Evolutionary conservation across 257 asterid species (phyloP).

Genomic region (Solanum gandarillasii): DNA sequence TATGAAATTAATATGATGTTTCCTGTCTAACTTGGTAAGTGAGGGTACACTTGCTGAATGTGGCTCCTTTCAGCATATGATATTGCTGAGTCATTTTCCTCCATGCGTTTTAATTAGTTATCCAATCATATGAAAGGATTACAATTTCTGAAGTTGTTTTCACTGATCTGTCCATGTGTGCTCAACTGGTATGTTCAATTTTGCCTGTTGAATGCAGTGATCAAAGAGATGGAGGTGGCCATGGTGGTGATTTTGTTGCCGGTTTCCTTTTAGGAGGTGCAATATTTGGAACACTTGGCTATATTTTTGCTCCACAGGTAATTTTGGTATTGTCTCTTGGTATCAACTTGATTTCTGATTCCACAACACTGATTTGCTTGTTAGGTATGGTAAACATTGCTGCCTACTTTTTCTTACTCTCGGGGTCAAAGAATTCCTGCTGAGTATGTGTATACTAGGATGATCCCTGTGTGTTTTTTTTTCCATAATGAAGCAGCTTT

Average conservation of each 20-base stretch:
- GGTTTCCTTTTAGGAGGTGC: constrained; percentile 93
- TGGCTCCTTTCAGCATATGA: background rate
- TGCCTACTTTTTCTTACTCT: background rate
- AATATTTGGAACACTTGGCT: constrained; percentile 70
- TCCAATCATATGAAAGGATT: background rate
- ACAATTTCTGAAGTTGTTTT: background rate
- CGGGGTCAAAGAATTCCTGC: background rate
- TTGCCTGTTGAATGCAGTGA: constrained; percentile 32
- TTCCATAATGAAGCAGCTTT: background rate
- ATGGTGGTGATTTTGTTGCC: constrained; percentile 71
- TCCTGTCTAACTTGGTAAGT: background rate
- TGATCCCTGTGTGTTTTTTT: background rate
- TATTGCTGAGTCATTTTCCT: background rate
- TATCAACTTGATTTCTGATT: background rate
- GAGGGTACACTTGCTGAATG: background rate
- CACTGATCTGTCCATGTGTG: background rate
- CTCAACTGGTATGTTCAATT: background rate
- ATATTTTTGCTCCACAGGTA: constrained; percentile 87
- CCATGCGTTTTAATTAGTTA: background rate
- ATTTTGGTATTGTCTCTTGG: background rate
- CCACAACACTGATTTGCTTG: background rate
- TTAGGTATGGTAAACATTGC: background rate
- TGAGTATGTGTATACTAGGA: background rate
- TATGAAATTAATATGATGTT: background rate
- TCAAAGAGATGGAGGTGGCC: constrained; percentile 45